Evolutionary conservation across 257 asterid genomes (phyloP).

Genomic region (Solanum chilense): DNA sequence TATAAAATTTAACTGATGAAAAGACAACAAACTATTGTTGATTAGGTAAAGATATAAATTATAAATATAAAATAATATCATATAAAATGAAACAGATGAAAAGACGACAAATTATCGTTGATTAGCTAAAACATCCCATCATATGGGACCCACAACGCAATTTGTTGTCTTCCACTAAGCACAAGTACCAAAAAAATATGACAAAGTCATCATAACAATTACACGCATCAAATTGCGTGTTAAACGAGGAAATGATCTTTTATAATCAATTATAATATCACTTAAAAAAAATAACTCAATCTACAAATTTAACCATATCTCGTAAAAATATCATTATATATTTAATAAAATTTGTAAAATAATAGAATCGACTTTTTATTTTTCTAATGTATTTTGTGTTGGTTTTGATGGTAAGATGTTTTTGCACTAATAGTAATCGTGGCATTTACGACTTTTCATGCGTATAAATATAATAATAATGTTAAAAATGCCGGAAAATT

Average conservation of each 20-base stretch:
- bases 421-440: not conserved
- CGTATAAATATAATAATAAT: not conserved
- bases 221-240: not conserved
- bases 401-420: too few species aligned
- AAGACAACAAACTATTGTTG: too few species aligned
- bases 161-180: not conserved
- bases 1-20: not conserved
- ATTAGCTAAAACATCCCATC: not conserved
- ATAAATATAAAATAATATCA: not conserved
- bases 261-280: not conserved
- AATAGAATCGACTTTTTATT: not conserved
- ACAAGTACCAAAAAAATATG: not conserved
- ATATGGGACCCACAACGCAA: not conserved
- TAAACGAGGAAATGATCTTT: not conserved
- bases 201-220: not conserved
- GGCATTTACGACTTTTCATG: not conserved
- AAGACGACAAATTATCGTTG: rapidly evolving
- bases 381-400: too few species aligned
- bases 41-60: too few species aligned
- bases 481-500: not conserved
- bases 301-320: not conserved
- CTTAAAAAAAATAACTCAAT: not conserved
- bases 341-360: not conserved
- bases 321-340: rapidly evolving
- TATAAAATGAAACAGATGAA: not conserved